Percentiles rank a stretch among this genome's conserved stretches.
Conservation (phyloP, 768 basidiomycete species). For the Lactarius quietus region DNA sequence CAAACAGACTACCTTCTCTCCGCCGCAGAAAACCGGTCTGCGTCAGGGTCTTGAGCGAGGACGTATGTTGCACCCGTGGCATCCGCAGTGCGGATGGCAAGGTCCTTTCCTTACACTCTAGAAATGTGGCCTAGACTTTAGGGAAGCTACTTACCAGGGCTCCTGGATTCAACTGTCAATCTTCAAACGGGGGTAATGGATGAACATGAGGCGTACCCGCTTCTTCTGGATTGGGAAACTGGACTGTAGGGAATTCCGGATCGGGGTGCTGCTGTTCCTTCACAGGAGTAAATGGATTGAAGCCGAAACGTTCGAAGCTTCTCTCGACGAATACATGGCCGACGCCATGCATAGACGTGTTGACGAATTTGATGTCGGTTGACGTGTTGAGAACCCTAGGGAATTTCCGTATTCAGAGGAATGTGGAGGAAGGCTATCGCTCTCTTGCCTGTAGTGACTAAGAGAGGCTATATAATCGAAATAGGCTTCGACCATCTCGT, state of each 20-base stretch:
- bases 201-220: constrained; percentile 48
- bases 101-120: constrained; percentile 46
- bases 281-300: constrained; percentile 58
- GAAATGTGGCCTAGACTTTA: not conserved
- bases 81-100: constrained; percentile 64
- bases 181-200: not conserved
- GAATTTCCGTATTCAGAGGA: not conserved
- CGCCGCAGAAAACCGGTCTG: constrained; percentile 78
- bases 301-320: constrained; percentile 58
- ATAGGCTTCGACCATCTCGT: constrained; percentile 57
- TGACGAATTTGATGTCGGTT: constrained; percentile 58
- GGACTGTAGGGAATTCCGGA: constrained; percentile 82
- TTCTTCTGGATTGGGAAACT: constrained; percentile 89
- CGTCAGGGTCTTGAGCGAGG: constrained; percentile 87
- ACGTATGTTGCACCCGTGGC: constrained; percentile 54
- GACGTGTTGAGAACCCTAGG: constrained; percentile 38
- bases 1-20: constrained; percentile 51
- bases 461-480: constrained; percentile 41
- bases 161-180: constrained; percentile 20
- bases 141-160: constrained; percentile 26
- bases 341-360: constrained; percentile 91
- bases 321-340: constrained; percentile 58
- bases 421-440: not conserved
- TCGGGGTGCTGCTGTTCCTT: constrained; percentile 67
- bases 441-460: constrained; percentile 20